Base-by-base conservation (phyloP, 306 rosid species). In the Ziziphus jujuba region DNA sequence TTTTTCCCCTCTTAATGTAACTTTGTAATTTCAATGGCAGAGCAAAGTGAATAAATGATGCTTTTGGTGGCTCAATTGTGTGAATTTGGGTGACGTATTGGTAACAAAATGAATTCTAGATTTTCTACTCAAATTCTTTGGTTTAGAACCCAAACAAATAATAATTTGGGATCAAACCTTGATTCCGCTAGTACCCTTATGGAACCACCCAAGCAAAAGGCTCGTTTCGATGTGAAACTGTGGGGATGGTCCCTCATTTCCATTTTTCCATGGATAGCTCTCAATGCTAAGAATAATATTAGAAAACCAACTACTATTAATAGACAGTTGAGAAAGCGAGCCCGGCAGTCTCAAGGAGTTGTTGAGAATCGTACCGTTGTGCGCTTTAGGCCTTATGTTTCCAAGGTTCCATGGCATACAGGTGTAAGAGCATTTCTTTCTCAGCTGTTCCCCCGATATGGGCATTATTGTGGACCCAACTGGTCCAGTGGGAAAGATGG, bases 331-430 rank as follows among this genome's bases (percentile, higher is more conserved):
- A 89, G 68, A 76, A 88, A 82, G 74, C 83, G 74, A 14, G 86
- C 80, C n/a, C 88, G 56, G 54, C 88, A 59, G 54, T 69, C 72
- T 17, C 79, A 36, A 11, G 12, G 81, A 65, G 56, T 40, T 49
- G 48, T 66, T 47, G 79, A 56, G 22, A 73, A 72, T 15, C 74
- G 34, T 11, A 22, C 28, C 15, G 51, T 20, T 11, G 53, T 86
- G 70, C 96, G 86, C 34, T 92, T 92, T 69, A 80, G 82, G 80
- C 98, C 98, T 0, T 92, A 92, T 76, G 96, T 90, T 33, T 86
- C 84, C 24, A 92, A 84, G 85, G 97, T 92, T 63, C 97, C 98
- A 23, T 92, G 98, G 98, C 98, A 92, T 69, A 92, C 97, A 10
- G 97, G 98, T 66, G 86, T 48, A 10, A 84, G 96, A 70, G 97